Evolutionary conservation across 2,329 filamentous ascomycete species (phyloP), one percentile per base, ranked within the genome.

Genomic region (Aureobasidium pullulans): DNA sequence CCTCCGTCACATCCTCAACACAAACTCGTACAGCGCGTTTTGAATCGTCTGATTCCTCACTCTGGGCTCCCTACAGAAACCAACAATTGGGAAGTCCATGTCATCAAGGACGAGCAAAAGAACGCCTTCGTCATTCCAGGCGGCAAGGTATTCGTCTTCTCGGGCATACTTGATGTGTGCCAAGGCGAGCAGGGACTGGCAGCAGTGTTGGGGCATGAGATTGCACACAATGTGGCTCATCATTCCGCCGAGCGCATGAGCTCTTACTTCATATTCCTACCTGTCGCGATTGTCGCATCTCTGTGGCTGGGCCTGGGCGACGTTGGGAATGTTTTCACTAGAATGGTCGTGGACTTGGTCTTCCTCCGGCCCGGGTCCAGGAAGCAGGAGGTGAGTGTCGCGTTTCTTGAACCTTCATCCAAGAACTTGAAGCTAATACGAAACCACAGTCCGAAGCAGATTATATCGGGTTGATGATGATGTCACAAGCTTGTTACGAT

Each of bases 401-500:
- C 15, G 23, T 28, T 6, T 1, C 6, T 29, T 28, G 5, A 11
- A 23, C 23, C 16, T 16, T 40, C 16, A 15, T 32, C 8, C 29
- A 13, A 29, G 7, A 5, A 4, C n/a, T 34, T 28, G 42, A 44
- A 23, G 32, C 29, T 59, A 19, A 59, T 15, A 4, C 16, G 8
- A 9, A 5, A 10, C 3, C 9, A 15, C 19, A 61, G 57, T 83
- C 79, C 50, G 88, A 93, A 74, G 89, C 89, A 0, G 89, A 93
- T 68, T 89, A 88, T 66, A 90, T 92, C 49, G 89, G 89, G 0
- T 72, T 92, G 36, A 84, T 92, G 80, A 88, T 92, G 80, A 92
- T 92, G 87, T 84, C 88, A 0, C 83, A 89, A 73, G 86, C 85
- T 29, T 92, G 89, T 73, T 92, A 88, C 69, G 79, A 90, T 62